Evolutionary conservation across 169 alveolate species (phyloP).

Genomic region (Plasmodium adleri): DNA sequence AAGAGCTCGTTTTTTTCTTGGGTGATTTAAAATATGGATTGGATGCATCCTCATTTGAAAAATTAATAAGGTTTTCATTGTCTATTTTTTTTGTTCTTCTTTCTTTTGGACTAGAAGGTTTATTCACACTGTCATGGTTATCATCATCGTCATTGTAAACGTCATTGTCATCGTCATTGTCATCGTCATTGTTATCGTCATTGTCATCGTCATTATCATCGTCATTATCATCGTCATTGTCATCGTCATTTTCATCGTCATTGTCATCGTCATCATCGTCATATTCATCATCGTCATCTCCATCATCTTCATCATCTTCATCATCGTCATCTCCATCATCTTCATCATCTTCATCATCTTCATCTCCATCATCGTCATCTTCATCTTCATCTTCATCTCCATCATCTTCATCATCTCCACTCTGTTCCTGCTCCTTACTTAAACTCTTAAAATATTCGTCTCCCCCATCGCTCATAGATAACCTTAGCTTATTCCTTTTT

Average conservation of each 20-base stretch:
- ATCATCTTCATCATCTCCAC: neutral
- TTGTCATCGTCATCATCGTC: conserved; percentile 3
- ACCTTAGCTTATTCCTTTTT: neutral
- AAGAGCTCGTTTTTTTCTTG: neutral
- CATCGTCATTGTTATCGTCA: neutral
- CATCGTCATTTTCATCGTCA: conserved; percentile 6
- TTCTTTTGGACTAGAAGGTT: neutral
- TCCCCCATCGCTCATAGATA: neutral
- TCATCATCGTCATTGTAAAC: neutral
- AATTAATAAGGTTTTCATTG: neutral
- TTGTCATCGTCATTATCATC: conserved; percentile 1
- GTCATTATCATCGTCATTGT: conserved; percentile 1
- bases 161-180: neutral
- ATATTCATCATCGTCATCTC: neutral
- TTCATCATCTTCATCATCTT: conserved; percentile 27
- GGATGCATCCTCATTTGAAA: neutral
- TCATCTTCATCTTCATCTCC: conserved; percentile 17
- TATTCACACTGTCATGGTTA: neutral
- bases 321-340: conserved; percentile 18
- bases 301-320: conserved; percentile 27
- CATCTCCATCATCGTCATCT: neutral
- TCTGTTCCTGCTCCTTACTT: neutral
- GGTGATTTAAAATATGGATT: too few species aligned
- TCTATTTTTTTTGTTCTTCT: neutral
- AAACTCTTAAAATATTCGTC: neutral